Percentiles rank a stretch among this genome's conserved stretches.
phyloP scores from a whole-genome alignment of 2,329 filamentous ascomycete genomes.

The Paraconiothyrium sp. region DNA sequence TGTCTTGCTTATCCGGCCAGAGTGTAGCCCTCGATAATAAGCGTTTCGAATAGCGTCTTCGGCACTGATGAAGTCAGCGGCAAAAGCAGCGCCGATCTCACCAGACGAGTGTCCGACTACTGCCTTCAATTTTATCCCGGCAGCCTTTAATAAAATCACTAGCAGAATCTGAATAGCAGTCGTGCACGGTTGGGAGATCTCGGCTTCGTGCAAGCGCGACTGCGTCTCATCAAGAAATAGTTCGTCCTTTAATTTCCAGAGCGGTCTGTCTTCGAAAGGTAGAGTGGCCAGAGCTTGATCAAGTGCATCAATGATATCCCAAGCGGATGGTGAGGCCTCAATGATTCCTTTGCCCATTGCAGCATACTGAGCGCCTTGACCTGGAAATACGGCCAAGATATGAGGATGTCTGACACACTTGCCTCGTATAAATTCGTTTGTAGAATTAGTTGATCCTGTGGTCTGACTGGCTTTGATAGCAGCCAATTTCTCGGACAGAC shows the following conservation, averaged over 20 bases:
- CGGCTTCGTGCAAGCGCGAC: conserved; percentile 25
- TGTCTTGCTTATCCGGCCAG: conserved; percentile 37
- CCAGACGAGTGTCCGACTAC: conserved; percentile 56
- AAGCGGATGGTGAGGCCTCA: conserved; percentile 33
- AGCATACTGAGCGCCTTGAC: conserved; percentile 56
- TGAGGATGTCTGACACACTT: conserved; percentile 24
- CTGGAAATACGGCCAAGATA: conserved; percentile 54
- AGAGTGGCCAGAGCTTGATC: conserved; percentile 31
- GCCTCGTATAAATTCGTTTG: conserved; percentile 17
- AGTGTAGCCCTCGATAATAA: conserved; percentile 43
- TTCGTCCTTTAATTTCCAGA: conserved; percentile 27
- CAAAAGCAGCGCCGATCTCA: conserved; percentile 53
- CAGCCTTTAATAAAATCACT: conserved; percentile 36
- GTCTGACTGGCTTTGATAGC: background rate
- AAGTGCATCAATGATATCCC: conserved; percentile 31
- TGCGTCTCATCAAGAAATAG: conserved; percentile 12
- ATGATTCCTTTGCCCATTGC: conserved; percentile 54
- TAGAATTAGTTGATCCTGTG: conserved; percentile 15
- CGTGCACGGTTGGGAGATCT: conserved; percentile 42
- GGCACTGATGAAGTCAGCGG: conserved; percentile 42
- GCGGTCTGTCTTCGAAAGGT: conserved; percentile 21
- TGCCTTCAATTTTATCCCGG: conserved; percentile 43
- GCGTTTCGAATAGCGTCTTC: conserved; percentile 50
- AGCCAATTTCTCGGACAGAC: background rate
- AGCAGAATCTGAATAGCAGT: conserved; percentile 51